These are phyloP conservation scores for Candida fluviatilis DNA, from an alignment of 805 yeast genomes.

Conservation along the genomic window DNA sequence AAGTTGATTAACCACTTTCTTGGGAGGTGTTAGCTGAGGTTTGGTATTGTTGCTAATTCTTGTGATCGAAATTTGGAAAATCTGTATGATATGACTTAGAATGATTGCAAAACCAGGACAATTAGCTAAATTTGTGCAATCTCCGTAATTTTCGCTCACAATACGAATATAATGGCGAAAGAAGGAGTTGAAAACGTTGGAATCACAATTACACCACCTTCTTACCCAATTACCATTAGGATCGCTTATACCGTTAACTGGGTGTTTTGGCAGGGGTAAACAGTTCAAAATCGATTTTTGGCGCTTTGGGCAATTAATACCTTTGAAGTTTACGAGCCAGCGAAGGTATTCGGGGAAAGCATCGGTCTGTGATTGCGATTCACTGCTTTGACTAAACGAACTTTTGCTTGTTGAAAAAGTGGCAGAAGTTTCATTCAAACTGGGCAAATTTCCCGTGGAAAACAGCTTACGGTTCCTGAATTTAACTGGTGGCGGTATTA, in stretches of 20 bases:
- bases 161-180: constrained; percentile 51
- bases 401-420: background rate
- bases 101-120: constrained; percentile 46
- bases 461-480: background rate
- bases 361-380: background rate
- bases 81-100: constrained; percentile 44
- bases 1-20: constrained; percentile 1
- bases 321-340: constrained; percentile 28
- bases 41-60: constrained; percentile 16
- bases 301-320: constrained; percentile 17
- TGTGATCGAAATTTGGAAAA: constrained; percentile 28
- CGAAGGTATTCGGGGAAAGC: constrained; percentile 28
- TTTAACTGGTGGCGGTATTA: background rate
- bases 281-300: constrained; percentile 30
- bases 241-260: constrained; percentile 47
- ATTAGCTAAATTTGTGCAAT: constrained; percentile 11
- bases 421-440: background rate
- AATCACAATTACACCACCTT: constrained; percentile 54
- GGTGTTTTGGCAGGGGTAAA: constrained; percentile 37
- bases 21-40: constrained; percentile 5
- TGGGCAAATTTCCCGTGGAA: background rate
- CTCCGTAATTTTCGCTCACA: constrained; percentile 9
- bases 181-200: constrained; percentile 58
- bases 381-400: too few species aligned
- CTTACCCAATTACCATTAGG: constrained; percentile 62